Evolutionary conservation across 2,329 filamentous ascomycete species (phyloP), one percentile per base, ranked within the genome.

Genomic region (Alternaria viburni): DNA sequence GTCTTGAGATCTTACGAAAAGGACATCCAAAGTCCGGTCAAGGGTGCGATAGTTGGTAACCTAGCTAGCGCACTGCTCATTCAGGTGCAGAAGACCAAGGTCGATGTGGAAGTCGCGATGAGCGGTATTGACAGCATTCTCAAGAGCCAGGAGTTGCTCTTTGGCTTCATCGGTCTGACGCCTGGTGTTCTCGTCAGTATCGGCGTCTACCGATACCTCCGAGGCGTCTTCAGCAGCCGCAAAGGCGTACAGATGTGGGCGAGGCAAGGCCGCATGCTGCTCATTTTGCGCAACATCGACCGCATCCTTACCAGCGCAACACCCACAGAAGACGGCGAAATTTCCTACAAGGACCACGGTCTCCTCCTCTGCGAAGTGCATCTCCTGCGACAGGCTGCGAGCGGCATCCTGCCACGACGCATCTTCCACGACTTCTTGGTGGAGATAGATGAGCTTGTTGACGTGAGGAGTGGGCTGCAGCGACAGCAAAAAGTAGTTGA

Each of bases 1-100:
- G 93, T 99, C 1, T 85, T 99, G 19, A 91, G 87, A 70, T 96
- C 95, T 0, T 99, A 97, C 77, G 96, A 99, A 77, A 90, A 91
- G 75, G 95, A 97, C 70, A 84, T 99, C 45, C 88, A 91, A 56
- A 91, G 85, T 50, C 96, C 96, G 1, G 89, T 99, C 64, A 85
- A 90, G 58, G 94, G 95, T 8, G 92, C 94, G 0, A 81, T 99
- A 17, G 88, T 89, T 28, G 96, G 96, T 11, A 95, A 98, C 73
- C 86, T 99, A 26, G 87, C 98, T 36, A 90, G 95, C 55, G 93
- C 95, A 5, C 87, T 99, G 26, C 85, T 99, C 47, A 98, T 99
- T 59, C 96, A 99, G 77, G 90, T 99, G 41, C 96, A 99, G 76
- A 99, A 99, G 85, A 98, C 96, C 21, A 99, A 99, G 83, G 96